Conservation (phyloP, 169 alveolate genomes). For the Plasmodium ovale region DNA sequence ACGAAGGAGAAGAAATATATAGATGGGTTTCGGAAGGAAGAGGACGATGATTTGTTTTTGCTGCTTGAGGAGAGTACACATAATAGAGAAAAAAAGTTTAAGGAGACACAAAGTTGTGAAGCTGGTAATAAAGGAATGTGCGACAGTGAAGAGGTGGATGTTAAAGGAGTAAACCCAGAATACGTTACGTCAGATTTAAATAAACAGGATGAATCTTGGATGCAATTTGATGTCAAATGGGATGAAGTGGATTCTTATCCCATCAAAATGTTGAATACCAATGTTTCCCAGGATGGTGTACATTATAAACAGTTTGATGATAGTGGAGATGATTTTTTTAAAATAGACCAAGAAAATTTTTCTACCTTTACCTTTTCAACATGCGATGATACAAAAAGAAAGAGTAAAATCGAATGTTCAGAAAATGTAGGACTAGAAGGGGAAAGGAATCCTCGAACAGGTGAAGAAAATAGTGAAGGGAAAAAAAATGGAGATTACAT, state of each 20-base stretch:
- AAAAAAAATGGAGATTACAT: neutral
- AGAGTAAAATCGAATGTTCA: neutral
- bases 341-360: conserved; percentile 60
- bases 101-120: neutral
- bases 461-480: neutral
- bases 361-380: conserved; percentile 19
- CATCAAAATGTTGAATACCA: too few species aligned
- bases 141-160: neutral
- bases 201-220: too few species aligned
- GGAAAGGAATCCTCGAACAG: neutral
- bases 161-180: too few species aligned
- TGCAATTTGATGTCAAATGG: neutral
- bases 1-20: neutral
- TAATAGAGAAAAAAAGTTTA: neutral
- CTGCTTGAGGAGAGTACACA: conserved; percentile 14
- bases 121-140: neutral
- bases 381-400: conserved; percentile 10
- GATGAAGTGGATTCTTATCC: too few species aligned
- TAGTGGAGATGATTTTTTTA: conserved; percentile 34
- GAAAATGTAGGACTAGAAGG: neutral
- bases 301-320: conserved; percentile 11
- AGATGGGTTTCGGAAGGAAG: conserved; percentile 10
- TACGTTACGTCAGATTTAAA: too few species aligned
- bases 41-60: conserved; percentile 30
- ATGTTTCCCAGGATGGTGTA: too few species aligned